Evolutionary conservation across 768 basidiomycete species (phyloP), one percentile per base, ranked within the genome.

Genomic region (Xerocomellus chrysenteron): DNA sequence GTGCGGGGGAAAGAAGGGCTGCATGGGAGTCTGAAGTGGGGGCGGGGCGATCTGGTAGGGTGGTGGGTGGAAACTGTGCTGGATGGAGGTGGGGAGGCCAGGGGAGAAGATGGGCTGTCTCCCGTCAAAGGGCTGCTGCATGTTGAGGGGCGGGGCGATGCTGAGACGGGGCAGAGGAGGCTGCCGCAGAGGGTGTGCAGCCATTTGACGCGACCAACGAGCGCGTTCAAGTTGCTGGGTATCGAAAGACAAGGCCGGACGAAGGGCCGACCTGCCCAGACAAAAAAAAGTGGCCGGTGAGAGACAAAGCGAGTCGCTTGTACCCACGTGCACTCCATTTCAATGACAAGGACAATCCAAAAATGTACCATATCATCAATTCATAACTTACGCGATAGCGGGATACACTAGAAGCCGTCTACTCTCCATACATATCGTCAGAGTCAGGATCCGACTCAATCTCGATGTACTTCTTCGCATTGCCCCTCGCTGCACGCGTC

Each of bases 11-110:
- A 88, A 88, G 72, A 85, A 87, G 24, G 82, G 68, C 66, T 90
- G 89, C 77, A 90, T 84, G 44, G 88, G 89, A 5, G 87, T 89
- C 67, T 87, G 88, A 49, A 89, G 73, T 47, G 81, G 61, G 54
- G 74, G 68, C 40, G 56, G 78, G 54, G 63, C 71, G 58, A 76
- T 71, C 35, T 81, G 81, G 58, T 80, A 82, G 0, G 62, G 66
- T 1, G 79, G 69, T 0, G 85, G 82, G 58, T 82, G 84, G 72
- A 82, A 85, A 42, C 78, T 73, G 26, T 80, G 80, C 62, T 83
- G 83, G 24, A 86, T 60, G 50, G 81, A 75, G 0, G 86, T 82
- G 36, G 84, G 86, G 41, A 88, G 71, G 43, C 79, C 82, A 8
- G 88, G 87, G 7, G 88, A 88, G 69, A 78, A 89, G 61, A 87